phyloP scores from a whole-genome alignment of 2,329 filamentous ascomycete species.

The Immersiporthe knoxdaviesiana region DNA sequence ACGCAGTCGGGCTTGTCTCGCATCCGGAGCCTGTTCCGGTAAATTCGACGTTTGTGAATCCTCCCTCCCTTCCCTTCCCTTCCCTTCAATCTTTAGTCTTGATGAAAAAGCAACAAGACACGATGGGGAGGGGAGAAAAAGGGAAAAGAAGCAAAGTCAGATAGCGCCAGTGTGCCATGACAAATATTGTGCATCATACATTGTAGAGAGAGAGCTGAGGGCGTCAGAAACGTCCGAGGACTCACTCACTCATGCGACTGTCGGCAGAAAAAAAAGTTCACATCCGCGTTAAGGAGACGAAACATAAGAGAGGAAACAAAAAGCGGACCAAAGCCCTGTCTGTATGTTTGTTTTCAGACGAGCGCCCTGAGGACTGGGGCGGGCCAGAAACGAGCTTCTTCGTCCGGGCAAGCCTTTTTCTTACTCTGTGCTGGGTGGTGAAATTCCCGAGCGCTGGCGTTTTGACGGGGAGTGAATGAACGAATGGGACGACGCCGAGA shows the following conservation, averaged over 20 bases:
- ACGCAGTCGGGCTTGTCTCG: not conserved
- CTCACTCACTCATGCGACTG: not conserved
- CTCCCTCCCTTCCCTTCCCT: not conserved
- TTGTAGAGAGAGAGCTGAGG: not conserved
- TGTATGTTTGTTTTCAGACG: not conserved
- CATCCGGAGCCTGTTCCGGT: not conserved
- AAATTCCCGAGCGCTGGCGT: too few relatives aligned
- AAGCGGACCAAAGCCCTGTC: not conserved
- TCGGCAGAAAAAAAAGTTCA: not conserved
- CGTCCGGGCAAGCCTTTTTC: not conserved
- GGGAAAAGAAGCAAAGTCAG: not conserved
- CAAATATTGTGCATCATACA: not conserved
- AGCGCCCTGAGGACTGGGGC: too few relatives aligned
- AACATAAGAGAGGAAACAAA: not conserved
- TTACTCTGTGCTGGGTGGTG: not conserved
- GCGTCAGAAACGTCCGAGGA: constrained; percentile 11
- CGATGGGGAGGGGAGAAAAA: not conserved
- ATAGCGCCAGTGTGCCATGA: not conserved
- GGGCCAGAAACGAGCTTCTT: not conserved
- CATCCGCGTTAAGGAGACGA: not conserved
- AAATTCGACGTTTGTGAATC: not conserved
- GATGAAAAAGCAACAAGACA: not conserved
- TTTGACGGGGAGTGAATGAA: too few relatives aligned
- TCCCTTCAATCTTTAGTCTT: not conserved
- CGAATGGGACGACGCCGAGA: too few relatives aligned